These are phyloP conservation scores for Euphorbia peplus DNA, from an alignment of 345 rosid species.

Conservation along the genomic window DNA sequence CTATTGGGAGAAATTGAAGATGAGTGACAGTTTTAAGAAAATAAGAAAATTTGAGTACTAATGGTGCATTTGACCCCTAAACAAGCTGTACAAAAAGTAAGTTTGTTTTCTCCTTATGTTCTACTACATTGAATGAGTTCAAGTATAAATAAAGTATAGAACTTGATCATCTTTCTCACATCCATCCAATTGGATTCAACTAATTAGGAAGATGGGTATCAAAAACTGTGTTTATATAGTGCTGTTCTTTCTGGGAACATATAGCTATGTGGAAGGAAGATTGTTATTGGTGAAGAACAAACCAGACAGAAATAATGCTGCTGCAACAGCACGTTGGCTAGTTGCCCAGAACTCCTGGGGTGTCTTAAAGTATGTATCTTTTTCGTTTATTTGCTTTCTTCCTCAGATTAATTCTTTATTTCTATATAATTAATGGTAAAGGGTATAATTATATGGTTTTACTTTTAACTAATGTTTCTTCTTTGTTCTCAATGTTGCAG, in stretches of 20 bases:
- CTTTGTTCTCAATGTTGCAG: slow-evolving; percentile 46
- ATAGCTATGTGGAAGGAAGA: slow-evolving; percentile 41
- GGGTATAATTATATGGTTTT: too few species aligned
- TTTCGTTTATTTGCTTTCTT: too few species aligned
- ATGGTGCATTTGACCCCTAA: too few species aligned
- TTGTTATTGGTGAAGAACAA: slow-evolving; percentile 27
- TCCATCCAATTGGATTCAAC: not conserved
- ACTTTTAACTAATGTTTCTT: slow-evolving; percentile 1
- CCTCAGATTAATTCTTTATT: too few species aligned
- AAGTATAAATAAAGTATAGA: not conserved
- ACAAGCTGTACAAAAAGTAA: too few species aligned
- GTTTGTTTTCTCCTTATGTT: too few species aligned
- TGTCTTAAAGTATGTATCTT: slow-evolving; percentile 53
- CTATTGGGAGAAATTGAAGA: too few species aligned
- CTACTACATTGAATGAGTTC: too few species aligned
- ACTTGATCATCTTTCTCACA: not conserved
- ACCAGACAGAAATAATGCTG: slow-evolving; percentile 56
- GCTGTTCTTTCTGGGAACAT: slow-evolving; percentile 21
- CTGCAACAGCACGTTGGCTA: slow-evolving; percentile 80
- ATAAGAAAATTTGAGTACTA: too few species aligned
- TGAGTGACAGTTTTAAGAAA: too few species aligned
- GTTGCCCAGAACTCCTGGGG: slow-evolving; percentile 83
- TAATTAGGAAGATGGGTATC: slow-evolving; percentile 3
- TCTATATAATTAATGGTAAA: too few species aligned
- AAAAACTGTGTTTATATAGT: slow-evolving; percentile 5